These are phyloP conservation scores for Amauroascus niger DNA, from an alignment of 2,329 filamentous ascomycete species.

Conservation along the genomic window DNA sequence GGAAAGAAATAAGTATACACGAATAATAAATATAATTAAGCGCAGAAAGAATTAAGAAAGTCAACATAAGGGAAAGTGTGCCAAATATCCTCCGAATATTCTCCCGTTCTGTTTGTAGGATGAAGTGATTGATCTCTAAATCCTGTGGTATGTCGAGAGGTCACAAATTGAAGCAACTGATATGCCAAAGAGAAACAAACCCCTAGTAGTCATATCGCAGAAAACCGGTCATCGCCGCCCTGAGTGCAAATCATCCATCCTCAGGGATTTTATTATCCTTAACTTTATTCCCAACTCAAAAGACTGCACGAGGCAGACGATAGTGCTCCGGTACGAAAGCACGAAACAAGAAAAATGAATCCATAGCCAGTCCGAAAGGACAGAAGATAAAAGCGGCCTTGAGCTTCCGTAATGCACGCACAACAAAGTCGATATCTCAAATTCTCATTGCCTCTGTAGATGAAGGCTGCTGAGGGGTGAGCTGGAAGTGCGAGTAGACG, in stretches of 20 bases:
- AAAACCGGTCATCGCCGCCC: not conserved
- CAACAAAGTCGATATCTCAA: not conserved
- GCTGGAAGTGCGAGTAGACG: not conserved
- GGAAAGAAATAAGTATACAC: conserved; percentile 6
- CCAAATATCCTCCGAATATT: not conserved
- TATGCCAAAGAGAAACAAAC: not conserved
- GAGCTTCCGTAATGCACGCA: not conserved
- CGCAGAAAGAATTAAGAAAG: not conserved
- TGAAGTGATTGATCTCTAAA: not conserved
- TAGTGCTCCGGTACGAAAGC: not conserved
- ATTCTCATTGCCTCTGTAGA: not conserved
- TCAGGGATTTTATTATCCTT: conserved; percentile 3
- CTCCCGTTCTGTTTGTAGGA: not conserved
- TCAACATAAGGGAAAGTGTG: not conserved
- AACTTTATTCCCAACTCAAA: conserved; percentile 5
- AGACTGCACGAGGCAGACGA: not conserved
- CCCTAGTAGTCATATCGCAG: not conserved
- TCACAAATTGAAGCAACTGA: not conserved
- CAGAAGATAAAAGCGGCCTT: not conserved
- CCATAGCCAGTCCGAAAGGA: not conserved
- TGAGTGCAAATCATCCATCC: not conserved
- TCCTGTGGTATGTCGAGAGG: not conserved
- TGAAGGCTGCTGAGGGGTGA: not conserved
- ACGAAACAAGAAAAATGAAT: too few species aligned
- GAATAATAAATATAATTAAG: conserved; percentile 12